These are phyloP conservation scores for Mucor indicus DNA, from an alignment of 371 early-diverging fungal species.

Conservation along the genomic window DNA sequence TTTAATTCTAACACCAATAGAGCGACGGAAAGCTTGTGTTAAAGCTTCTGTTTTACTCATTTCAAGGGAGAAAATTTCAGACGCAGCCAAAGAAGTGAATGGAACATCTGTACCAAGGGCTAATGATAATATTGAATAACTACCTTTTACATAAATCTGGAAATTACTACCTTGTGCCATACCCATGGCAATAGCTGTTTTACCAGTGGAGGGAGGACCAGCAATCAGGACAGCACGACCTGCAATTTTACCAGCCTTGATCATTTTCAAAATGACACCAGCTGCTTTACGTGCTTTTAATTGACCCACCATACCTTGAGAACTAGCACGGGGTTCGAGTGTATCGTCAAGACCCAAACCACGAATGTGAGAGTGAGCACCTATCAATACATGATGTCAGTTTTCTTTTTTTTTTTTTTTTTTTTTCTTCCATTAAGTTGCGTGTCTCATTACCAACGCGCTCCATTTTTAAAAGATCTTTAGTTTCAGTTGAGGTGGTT, in stretches of 20 bases:
- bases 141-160: neutral
- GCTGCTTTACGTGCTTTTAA: slow-evolving; percentile 93
- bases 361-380: slow-evolving; percentile 97
- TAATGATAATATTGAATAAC: slow-evolving; percentile 1
- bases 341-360: slow-evolving; percentile 91
- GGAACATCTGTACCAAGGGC: slow-evolving; percentile 94
- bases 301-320: slow-evolving; percentile 99
- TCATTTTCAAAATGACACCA: slow-evolving; percentile 92
- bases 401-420: neutral
- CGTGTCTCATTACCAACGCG: slow-evolving; percentile 55
- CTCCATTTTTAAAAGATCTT: slow-evolving; percentile 64
- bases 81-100: slow-evolving; percentile 94
- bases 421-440: neutral
- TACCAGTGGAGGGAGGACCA: slow-evolving; percentile 98
- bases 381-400: no score
- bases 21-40: slow-evolving; percentile 96
- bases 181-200: slow-evolving; percentile 94
- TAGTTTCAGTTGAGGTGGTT: slow-evolving; percentile 45
- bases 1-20: slow-evolving; percentile 96
- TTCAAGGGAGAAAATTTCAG: slow-evolving; percentile 97
- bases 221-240: slow-evolving; percentile 96
- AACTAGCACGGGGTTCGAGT: slow-evolving; percentile 77
- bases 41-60: slow-evolving; percentile 98
- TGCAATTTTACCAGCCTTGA: slow-evolving; percentile 95
- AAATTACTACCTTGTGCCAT: slow-evolving; percentile 66